Percentiles rank a stretch among this genome's conserved stretches.
Conservation (phyloP, 176 grass and related monocot genomes). For the Triticum aestivum region DNA sequence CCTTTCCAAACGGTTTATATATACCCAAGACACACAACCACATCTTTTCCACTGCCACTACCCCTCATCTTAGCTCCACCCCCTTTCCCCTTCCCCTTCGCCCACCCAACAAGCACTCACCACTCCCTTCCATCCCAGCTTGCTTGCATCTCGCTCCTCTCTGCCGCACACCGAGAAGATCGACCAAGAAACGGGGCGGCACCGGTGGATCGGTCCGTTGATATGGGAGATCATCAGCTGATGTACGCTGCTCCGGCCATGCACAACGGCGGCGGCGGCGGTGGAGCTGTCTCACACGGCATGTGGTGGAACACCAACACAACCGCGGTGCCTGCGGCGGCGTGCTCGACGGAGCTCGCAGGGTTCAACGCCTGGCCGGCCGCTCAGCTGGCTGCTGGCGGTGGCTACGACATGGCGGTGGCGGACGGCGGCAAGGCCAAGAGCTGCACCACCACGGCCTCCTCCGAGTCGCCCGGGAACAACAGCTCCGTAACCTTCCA, state of each 20-base stretch:
- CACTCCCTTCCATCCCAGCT: background rate
- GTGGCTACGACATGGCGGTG: conserved; percentile 25
- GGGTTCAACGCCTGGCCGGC: conserved; percentile 38
- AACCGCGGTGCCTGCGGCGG: background rate
- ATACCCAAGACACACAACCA: conserved; percentile 31
- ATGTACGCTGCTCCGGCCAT: conserved; percentile 50
- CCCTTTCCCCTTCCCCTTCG: conserved; percentile 31
- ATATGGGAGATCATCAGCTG: conserved; percentile 61
- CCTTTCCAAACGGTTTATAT: conserved; percentile 55
- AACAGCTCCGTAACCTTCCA: conserved; percentile 62
- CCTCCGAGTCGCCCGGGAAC: conserved; percentile 51
- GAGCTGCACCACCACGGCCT: conserved; percentile 40
- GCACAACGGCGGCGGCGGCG: conserved; percentile 26
- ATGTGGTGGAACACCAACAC: conserved; percentile 40
- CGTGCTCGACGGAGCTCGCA: conserved; percentile 48
- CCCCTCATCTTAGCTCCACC: background rate
- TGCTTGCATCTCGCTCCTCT: background rate
- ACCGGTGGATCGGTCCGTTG: background rate
- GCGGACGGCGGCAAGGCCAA: conserved; percentile 39
- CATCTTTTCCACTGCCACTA: conserved; percentile 41
- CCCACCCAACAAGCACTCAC: conserved; percentile 42
- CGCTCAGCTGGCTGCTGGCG: conserved; percentile 8
- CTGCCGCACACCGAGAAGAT: background rate
- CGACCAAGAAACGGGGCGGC: conserved; percentile 15
- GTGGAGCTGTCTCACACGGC: conserved; percentile 10